A percentile compares a stretch with the other conserved stretches of the same genome.
phyloP scores from a whole-genome alignment of 495 filamentous ascomycete species.

The Venustampulla echinocandica region DNA sequence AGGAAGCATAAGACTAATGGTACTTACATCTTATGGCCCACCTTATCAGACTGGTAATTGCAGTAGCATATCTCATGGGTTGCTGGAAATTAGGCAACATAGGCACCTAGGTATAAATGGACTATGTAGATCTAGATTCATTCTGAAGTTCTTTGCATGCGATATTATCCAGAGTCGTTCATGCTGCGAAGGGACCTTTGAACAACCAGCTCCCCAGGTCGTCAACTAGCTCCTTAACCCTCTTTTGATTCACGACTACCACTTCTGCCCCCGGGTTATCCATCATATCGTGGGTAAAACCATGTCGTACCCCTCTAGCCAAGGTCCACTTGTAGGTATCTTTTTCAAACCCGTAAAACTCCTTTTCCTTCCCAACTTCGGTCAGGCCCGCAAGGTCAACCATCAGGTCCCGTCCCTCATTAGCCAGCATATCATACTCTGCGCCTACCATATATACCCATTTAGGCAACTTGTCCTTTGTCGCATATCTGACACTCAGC shows the following conservation, averaged over 20 bases:
- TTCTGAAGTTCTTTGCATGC: no score
- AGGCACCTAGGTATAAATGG: no score
- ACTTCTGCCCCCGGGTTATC: not conserved
- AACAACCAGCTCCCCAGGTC: constrained; percentile 6
- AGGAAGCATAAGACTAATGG: not conserved
- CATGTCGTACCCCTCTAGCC: constrained; percentile 9
- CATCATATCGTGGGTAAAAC: constrained; percentile 13
- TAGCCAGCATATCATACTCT: constrained; percentile 16
- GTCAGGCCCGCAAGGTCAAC: constrained; percentile 6
- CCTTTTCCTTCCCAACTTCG: constrained; percentile 2
- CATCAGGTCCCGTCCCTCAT: constrained; percentile 14
- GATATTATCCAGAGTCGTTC: not conserved
- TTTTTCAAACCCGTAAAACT: constrained; percentile 7
- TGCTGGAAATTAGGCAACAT: no score
- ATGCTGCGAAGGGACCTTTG: constrained; percentile 1
- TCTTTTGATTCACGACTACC: not conserved
- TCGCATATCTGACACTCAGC: constrained; percentile 29
- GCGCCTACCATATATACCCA: constrained; percentile 15
- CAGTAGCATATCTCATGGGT: no score
- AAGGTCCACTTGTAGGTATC: constrained; percentile 11
- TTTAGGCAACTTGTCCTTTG: constrained; percentile 25
- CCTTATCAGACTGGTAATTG: no score
- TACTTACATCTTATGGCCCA: no score
- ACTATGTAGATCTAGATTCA: no score
- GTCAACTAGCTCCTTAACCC: not conserved